Percentiles rank a stretch among this genome's conserved stretches.
phyloP scores from a whole-genome alignment of 208 protist genomes.

The Novymonas esmeraldas region DNA sequence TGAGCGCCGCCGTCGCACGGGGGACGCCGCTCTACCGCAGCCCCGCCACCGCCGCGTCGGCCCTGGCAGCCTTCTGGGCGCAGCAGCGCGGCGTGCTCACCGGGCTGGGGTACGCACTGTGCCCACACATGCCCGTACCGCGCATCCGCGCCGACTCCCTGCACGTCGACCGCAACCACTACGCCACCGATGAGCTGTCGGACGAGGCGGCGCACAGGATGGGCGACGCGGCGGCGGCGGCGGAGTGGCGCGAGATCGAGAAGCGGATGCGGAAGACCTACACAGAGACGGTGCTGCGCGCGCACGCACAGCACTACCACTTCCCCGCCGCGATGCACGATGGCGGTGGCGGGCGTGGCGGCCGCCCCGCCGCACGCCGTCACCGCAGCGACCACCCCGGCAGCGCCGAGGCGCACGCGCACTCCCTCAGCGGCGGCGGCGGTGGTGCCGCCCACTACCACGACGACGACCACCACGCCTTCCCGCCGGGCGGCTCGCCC shows the following conservation, averaged over 20 bases:
- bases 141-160: constrained; percentile 57
- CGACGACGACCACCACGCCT: neutral
- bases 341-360: neutral
- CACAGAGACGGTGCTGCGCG: constrained; percentile 17
- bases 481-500: neutral
- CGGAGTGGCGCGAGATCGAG: constrained; percentile 80
- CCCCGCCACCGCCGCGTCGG: constrained; percentile 27
- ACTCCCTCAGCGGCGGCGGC: neutral
- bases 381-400: neutral
- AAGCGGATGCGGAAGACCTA: constrained; percentile 34
- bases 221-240: constrained; percentile 42
- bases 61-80: constrained; percentile 59
- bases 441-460: neutral
- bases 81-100: constrained; percentile 51
- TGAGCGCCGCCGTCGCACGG: constrained; percentile 49
- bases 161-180: constrained; percentile 52
- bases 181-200: constrained; percentile 56
- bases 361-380: neutral
- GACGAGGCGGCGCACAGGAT: constrained; percentile 34
- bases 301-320: constrained; percentile 10
- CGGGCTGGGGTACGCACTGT: constrained; percentile 54
- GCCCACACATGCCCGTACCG: constrained; percentile 78
- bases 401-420: neutral
- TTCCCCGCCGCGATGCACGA: constrained; percentile 30
- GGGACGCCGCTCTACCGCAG: constrained; percentile 64